Evolutionary conservation across 202 grass and related monocot genomes (phyloP), one percentile per base, ranked within the genome.

Genomic region (Setaria viridis): DNA sequence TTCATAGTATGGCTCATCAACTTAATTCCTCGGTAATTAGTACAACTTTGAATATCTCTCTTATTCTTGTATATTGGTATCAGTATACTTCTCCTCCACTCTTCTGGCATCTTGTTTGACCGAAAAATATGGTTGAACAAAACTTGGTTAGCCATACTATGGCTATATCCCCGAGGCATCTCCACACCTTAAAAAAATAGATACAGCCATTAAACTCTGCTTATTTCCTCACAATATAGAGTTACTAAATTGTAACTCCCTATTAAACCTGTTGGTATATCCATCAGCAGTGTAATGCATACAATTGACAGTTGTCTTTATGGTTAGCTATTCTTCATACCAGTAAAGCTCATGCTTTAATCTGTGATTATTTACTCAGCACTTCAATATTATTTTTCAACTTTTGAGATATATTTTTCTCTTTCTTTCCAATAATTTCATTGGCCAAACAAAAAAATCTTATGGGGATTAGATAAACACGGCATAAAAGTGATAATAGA

Each of bases 401-500:
- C 7, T 21, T 58, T 58, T 58, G 19, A 9, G 19, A 58, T 58
- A 21, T 58, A 58, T n/a, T 58, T 58, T 21, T 58, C 55, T 58
- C 55, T 58, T 25, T 25, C 25, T 58, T 58, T 56, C 6, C 54
- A 56, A 56, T 56, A 56, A 56, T 56, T 56, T 56, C 17, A n/a
- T 56, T n/a, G 19, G 6, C 54, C 54, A 9, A 56, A 56, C 17
- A 56, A 56, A 56, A 19, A 20, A 56, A 67, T 63, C 45, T 14
- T 84, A 11, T 84, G 62, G 35, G 33, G 14, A 72, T 35, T 70
- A 9, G 5, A 49, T 50, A 72, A 73, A 19, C 30, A 32, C 13
- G 34, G 30, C 25, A 73, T 51, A 53, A 32, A 30, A 53, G n/a
- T 71, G 58, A 62, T 80, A 47, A 66, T n/a, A 80, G 3, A 74